phyloP scores from a whole-genome alignment of 768 basidiomycete species.

The Udeniomyces megalosporus region DNA sequence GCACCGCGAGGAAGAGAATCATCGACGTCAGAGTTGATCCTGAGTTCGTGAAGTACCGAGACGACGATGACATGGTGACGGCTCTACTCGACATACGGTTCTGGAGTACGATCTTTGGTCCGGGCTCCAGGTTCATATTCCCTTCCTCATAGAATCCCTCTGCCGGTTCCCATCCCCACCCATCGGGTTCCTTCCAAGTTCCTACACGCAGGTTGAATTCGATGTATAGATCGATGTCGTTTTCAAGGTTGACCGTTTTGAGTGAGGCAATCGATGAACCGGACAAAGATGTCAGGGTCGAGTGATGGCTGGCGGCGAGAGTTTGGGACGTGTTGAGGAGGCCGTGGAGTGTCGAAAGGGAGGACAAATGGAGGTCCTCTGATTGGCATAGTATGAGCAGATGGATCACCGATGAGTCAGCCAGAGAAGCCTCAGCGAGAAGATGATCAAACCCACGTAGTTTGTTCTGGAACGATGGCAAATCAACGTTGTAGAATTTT shows the following conservation, averaged over 20 bases:
- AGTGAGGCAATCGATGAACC: neutral
- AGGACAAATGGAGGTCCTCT: constrained; percentile 22
- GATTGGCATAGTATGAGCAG: neutral
- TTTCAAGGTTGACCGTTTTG: constrained; percentile 37
- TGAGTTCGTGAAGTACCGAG: too few relatives aligned
- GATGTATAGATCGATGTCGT: constrained; percentile 58
- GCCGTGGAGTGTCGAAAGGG: constrained; percentile 38
- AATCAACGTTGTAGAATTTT: constrained; percentile 52
- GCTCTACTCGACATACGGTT: constrained; percentile 34
- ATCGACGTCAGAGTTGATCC: neutral
- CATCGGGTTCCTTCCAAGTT: constrained; percentile 46
- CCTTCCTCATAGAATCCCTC: constrained; percentile 56
- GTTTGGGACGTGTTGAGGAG: constrained; percentile 46
- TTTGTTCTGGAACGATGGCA: constrained; percentile 53
- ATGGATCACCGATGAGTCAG: neutral
- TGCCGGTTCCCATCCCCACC: constrained; percentile 65
- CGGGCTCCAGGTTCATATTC: constrained; percentile 46
- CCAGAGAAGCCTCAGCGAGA: too few relatives aligned
- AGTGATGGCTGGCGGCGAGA: constrained; percentile 43
- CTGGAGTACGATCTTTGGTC: constrained; percentile 62
- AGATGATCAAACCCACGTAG: neutral
- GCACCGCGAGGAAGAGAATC: neutral
- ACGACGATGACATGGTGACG: neutral
- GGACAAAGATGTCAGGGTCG: neutral
- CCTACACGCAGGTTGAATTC: constrained; percentile 44